A percentile compares a stretch with the other conserved stretches of the same genome.
phyloP scores from a whole-genome alignment of 305 asterid species.

The Solanum hybrid region DNA sequence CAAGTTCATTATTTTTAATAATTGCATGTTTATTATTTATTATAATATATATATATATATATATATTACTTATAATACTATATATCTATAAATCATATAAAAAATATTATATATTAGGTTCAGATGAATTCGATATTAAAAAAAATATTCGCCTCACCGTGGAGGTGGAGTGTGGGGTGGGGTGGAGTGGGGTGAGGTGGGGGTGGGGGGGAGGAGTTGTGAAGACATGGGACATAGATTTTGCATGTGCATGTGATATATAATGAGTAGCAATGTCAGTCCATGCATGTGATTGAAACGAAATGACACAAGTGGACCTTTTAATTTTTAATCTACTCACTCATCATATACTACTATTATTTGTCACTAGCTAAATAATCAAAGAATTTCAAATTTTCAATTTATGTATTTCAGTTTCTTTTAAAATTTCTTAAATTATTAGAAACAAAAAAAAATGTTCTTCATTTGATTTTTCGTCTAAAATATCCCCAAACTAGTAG shows the following conservation, averaged over 20 bases:
- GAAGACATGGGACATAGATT: background rate
- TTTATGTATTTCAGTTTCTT: background rate
- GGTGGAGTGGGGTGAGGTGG: no score
- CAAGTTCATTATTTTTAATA: background rate
- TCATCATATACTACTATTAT: background rate
- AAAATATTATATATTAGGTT: background rate
- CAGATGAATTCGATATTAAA: background rate
- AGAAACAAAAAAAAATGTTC: background rate
- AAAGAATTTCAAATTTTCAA: background rate
- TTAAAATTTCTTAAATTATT: background rate
- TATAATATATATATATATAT: background rate
- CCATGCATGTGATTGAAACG: slow-evolving; percentile 21
- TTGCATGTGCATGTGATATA: slow-evolving; percentile 26
- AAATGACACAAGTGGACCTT: slow-evolving; percentile 5
- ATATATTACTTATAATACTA: background rate
- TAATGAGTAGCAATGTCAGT: slow-evolving; percentile 25
- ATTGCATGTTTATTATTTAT: background rate
- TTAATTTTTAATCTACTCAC: background rate
- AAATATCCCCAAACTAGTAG: background rate
- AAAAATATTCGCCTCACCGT: background rate
- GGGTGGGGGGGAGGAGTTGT: background rate
- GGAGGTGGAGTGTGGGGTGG: background rate
- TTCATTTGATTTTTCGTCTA: no score
- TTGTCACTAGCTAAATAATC: background rate
- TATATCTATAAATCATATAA: background rate